Base-by-base conservation (phyloP, 306 rosid species). In the Quillaja saponaria region DNA sequence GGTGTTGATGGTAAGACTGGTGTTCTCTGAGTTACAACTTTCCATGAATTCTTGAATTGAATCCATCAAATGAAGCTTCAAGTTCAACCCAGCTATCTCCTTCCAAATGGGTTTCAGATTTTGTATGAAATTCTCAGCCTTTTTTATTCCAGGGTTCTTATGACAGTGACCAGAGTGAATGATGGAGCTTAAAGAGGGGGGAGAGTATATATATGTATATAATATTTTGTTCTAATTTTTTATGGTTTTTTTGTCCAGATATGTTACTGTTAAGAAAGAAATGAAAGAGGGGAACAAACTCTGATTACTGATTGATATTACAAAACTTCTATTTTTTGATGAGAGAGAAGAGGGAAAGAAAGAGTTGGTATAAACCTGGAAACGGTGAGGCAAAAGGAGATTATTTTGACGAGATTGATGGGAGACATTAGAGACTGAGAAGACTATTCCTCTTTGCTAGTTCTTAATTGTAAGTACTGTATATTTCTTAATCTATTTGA, bases 21-120 rank as follows among this genome's bases (percentile, higher is more conserved):
- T 71, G 77, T 51, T 58, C 38, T 67, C 72, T 3, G 84, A 54
- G 80, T 80, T 76, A 52, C 85, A 79, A 1, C 75, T 56, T 2
- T 73, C 83, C 82, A 85, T 88, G 41, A 89, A 76, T 54, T 79
- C 91, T 51, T 84, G 79, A 79, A 89, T 64, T 51, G 97, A 81
- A 46, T 89, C 96, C 96, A 89, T 92, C 31, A 25, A 1, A 25
- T 25, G 46, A 62, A 47, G 13, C 40, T 28, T 8, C 3, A 42
- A 46, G 13, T 40, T 37, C 10, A 34, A 13, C 33, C 19, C 31
- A 25, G 31, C 4, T 25, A 35, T 55, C 46, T 54, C 41, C 34
- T 34, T 71, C 35, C 14, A 45, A 12, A 16, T 68, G 40, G 3
- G 55, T 46, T 61, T 65, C 41, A 73, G 82, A 78, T 78, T 79